These are phyloP conservation scores for Pseudodiploospora longispora DNA, from an alignment of 2,329 filamentous ascomycete genomes.

Conservation along the genomic window DNA sequence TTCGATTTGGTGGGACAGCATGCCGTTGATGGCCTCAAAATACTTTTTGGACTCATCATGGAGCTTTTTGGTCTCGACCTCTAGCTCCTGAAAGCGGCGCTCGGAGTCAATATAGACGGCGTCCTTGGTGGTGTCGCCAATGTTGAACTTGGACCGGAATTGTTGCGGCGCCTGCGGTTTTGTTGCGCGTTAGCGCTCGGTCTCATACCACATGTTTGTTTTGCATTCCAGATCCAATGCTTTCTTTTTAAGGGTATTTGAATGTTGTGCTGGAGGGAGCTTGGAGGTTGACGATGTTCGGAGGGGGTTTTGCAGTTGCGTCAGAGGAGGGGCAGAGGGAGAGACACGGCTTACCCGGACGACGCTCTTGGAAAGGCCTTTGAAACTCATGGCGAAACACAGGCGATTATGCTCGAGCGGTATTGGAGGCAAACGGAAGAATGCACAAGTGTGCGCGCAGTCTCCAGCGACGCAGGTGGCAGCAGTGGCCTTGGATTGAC, in stretches of 20 bases:
- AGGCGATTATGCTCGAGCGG: not conserved
- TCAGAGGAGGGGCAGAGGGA: slow-evolving; percentile 23
- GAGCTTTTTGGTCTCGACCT: slow-evolving; percentile 90
- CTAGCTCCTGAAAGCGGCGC: slow-evolving; percentile 85
- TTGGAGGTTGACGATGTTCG: not conserved
- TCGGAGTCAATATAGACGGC: slow-evolving; percentile 91
- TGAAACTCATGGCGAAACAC: slow-evolving; percentile 73
- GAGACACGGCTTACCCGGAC: slow-evolving; percentile 55
- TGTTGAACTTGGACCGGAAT: slow-evolving; percentile 86
- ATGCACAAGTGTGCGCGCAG: slow-evolving; percentile 8
- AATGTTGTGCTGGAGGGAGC: not conserved
- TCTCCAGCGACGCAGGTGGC: slow-evolving; percentile 7
- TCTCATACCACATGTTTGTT: too few species aligned
- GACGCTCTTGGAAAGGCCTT: slow-evolving; percentile 87
- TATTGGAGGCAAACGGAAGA: not conserved
- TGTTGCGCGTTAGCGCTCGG: too few species aligned
- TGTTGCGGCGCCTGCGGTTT: slow-evolving; percentile 68
- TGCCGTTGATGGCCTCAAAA: slow-evolving; percentile 95
- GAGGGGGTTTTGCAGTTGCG: slow-evolving; percentile 9
- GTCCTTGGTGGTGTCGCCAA: slow-evolving; percentile 93
- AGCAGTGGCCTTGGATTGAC: not conserved
- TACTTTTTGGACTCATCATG: slow-evolving; percentile 98
- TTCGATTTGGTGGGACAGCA: slow-evolving; percentile 95
- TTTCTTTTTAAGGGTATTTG: not conserved
- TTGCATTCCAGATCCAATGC: not conserved